Percentiles rank a stretch among this genome's conserved stretches.
Conservation (phyloP, 345 rosid species). For the Moricandia arvensis region DNA sequence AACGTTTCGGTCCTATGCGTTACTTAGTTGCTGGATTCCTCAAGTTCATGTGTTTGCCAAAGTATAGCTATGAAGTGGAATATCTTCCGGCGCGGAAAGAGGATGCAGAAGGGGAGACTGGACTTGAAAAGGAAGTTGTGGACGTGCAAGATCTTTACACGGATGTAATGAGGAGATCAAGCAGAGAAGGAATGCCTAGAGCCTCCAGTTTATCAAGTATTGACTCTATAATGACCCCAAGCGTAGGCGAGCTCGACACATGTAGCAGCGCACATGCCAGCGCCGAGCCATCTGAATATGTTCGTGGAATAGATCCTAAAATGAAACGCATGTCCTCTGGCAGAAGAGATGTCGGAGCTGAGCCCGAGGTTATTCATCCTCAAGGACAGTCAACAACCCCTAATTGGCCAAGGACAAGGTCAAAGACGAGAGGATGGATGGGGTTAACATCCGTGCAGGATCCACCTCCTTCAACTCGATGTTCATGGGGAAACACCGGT, state of each 20-base stretch:
- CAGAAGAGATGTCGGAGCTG: slow-evolving; percentile 65
- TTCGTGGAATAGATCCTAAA: slow-evolving; percentile 90
- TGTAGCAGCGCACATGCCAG: slow-evolving; percentile 75
- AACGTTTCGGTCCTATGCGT: slow-evolving; percentile 92
- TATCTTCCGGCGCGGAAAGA: slow-evolving; percentile 82
- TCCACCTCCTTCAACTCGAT: slow-evolving; percentile 55
- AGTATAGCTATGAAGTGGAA: slow-evolving; percentile 90
- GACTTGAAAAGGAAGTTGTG: slow-evolving; percentile 51
- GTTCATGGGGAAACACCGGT: slow-evolving; percentile 76
- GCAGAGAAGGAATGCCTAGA: slow-evolving; percentile 80
- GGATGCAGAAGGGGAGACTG: slow-evolving; percentile 55
- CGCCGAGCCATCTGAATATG: slow-evolving; percentile 92
- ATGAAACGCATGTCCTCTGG: slow-evolving; percentile 80
- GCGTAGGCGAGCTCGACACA: slow-evolving; percentile 76
- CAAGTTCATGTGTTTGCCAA: slow-evolving; percentile 96
- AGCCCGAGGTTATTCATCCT: slow-evolving; percentile 90
- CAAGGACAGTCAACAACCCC: slow-evolving; percentile 81
- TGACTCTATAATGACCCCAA: slow-evolving; percentile 91
- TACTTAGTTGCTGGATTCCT: slow-evolving; percentile 96
- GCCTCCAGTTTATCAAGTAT: slow-evolving; percentile 97
- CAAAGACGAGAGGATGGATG: slow-evolving; percentile 88
- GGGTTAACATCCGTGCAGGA: slow-evolving; percentile 71
- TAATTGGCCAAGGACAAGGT: slow-evolving; percentile 96
- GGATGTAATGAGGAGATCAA: slow-evolving; percentile 80
- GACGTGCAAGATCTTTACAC: slow-evolving; percentile 81